These are phyloP conservation scores for Durio zibethinus DNA, from an alignment of 345 rosid genomes.

Conservation along the genomic window DNA sequence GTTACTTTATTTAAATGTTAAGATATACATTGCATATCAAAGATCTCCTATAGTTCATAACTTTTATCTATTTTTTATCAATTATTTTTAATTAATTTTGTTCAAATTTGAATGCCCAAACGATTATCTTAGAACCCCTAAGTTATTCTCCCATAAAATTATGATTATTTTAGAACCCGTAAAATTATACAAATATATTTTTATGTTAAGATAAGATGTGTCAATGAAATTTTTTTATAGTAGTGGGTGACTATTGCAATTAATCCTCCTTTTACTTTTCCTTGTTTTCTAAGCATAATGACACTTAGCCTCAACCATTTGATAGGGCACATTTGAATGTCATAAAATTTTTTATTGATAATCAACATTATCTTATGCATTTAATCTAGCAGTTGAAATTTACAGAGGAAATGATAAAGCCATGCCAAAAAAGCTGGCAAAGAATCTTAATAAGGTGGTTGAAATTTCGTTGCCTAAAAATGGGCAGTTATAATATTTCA, in stretches of 20 bases:
- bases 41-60: no score
- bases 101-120: no score
- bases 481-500: not conserved
- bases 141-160: no score
- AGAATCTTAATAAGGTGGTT: slow-evolving; percentile 10
- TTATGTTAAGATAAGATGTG: no score
- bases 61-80: no score
- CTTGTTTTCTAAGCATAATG: not conserved
- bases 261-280: not conserved
- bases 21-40: no score
- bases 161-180: no score
- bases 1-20: no score
- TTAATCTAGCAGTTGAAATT: not conserved
- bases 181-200: no score
- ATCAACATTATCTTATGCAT: not conserved
- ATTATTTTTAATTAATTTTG: no score
- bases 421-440: not conserved
- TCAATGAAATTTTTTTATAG: not conserved
- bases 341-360: not conserved
- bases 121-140: no score
- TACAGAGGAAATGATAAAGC: not conserved
- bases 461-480: not conserved
- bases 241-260: not conserved
- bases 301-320: not conserved
- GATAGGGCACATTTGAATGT: not conserved